Conservation (phyloP, 805 yeast species). For the Yarrowia alimentaria region DNA sequence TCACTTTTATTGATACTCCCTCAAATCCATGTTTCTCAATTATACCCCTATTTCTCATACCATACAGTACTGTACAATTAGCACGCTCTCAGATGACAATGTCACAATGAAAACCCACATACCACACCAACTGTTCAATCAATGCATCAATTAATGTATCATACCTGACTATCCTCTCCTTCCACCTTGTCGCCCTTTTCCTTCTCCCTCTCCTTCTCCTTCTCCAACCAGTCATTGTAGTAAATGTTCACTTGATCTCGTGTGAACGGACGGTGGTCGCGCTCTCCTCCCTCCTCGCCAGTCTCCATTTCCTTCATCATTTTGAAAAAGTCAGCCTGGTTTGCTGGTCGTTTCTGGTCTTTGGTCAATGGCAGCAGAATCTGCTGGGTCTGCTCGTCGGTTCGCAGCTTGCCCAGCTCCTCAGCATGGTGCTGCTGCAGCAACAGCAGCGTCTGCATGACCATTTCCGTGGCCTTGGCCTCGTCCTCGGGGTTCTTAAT, state of each 20-base stretch:
- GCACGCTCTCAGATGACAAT: no score
- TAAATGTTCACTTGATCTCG: constrained; percentile 16
- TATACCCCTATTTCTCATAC: no score
- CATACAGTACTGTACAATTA: no score
- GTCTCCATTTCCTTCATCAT: constrained; percentile 23
- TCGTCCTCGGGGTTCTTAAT: constrained; percentile 17
- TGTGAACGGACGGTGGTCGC: constrained; percentile 16
- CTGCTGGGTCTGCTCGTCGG: constrained; percentile 20
- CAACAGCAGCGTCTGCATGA: constrained; percentile 13
- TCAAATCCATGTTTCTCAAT: no score
- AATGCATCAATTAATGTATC: no score
- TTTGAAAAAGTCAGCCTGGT: constrained; percentile 18
- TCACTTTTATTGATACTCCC: no score
- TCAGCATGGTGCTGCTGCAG: constrained; percentile 5
- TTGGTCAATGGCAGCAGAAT: constrained; percentile 20
- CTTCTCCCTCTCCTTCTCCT: constrained; percentile 5
- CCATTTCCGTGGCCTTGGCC: constrained; percentile 16
- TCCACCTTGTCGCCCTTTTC: background rate
- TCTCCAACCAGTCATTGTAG: constrained; percentile 16
- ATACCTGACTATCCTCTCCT: background rate
- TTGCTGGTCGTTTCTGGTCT: constrained; percentile 15
- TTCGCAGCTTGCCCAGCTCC: constrained; percentile 10
- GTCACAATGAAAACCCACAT: no score
- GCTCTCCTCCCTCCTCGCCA: constrained; percentile 1
- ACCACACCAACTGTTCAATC: no score